These are phyloP conservation scores for Metarhizium anisopliae DNA, from an alignment of 2,329 filamentous ascomycete species.

Conservation along the genomic window DNA sequence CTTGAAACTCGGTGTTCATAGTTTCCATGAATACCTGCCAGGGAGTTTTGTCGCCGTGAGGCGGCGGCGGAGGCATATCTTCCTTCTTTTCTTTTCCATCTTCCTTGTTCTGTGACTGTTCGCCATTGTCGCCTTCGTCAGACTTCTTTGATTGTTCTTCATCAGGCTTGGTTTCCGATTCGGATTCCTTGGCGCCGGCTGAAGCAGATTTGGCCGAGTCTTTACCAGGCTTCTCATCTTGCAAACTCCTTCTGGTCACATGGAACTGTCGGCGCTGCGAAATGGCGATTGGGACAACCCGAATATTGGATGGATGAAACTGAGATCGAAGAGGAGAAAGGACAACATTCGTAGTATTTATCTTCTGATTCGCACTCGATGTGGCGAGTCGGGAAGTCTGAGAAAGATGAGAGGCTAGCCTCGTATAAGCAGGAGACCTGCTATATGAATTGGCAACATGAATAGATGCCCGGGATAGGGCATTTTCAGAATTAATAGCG, in stretches of 20 bases:
- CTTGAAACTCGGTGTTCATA: constrained; percentile 87
- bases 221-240: constrained; percentile 26
- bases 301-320: constrained; percentile 29
- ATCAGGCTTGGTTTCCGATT: constrained; percentile 25
- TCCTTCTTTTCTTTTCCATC: constrained; percentile 55
- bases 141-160: constrained; percentile 35
- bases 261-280: constrained; percentile 24
- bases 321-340: constrained; percentile 35
- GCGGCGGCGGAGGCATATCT: constrained; percentile 76
- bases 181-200: constrained; percentile 27
- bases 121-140: constrained; percentile 30
- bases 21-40: constrained; percentile 99
- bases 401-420: constrained; percentile 32
- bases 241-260: constrained; percentile 17
- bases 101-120: constrained; percentile 37
- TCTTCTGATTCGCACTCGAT: constrained; percentile 17
- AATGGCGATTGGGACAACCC: constrained; percentile 21
- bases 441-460: constrained; percentile 26
- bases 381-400: constrained; percentile 17
- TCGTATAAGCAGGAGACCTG: constrained; percentile 38
- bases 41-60: constrained; percentile 94
- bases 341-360: constrained; percentile 18
- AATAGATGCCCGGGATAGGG: constrained; percentile 31
- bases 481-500: constrained; percentile 30
- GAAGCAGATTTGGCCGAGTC: constrained; percentile 10